Evolutionary conservation across 73 alveolate genomes (phyloP).

Genomic region (Paramecium bursaria): DNA sequence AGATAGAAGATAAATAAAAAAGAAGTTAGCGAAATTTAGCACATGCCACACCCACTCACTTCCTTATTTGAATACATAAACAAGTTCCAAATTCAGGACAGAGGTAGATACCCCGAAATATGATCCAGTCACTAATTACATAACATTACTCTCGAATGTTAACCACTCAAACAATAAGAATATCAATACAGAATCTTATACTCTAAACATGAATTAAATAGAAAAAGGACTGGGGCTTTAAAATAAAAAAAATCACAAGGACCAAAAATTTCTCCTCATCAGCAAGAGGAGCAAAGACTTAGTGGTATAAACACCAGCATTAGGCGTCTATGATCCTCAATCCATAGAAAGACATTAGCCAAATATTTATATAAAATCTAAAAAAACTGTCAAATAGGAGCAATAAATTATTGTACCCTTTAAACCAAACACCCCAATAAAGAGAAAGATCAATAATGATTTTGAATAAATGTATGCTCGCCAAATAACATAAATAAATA

Average conservation of each 20-base stretch:
- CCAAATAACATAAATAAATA: slow-evolving; percentile 28
- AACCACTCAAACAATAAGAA: background rate
- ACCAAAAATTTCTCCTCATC: slow-evolving; percentile 15
- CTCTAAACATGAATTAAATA: slow-evolving; percentile 16
- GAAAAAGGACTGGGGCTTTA: slow-evolving; percentile 14
- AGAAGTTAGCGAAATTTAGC: background rate
- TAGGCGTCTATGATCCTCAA: slow-evolving; percentile 34
- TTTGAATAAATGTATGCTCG: slow-evolving; percentile 45
- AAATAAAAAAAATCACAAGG: background rate
- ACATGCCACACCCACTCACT: background rate
- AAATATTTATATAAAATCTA: slow-evolving; percentile 38
- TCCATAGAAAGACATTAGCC: slow-evolving; percentile 32
- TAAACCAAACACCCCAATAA: slow-evolving; percentile 36
- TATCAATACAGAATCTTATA: slow-evolving; percentile 16
- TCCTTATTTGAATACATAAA: no score
- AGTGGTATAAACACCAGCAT: slow-evolving; percentile 11
- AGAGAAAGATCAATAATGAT: background rate
- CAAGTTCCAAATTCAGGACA: slow-evolving; percentile 2
- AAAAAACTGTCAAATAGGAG: background rate
- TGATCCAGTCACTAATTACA: slow-evolving; percentile 31
- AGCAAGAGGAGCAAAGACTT: slow-evolving; percentile 24
- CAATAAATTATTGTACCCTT: background rate
- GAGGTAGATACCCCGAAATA: slow-evolving; percentile 34
- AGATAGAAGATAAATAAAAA: background rate
- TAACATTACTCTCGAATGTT: slow-evolving; percentile 15